Conservation (phyloP, 352 stramenopile species). For the Phytophthora pluvialis region DNA sequence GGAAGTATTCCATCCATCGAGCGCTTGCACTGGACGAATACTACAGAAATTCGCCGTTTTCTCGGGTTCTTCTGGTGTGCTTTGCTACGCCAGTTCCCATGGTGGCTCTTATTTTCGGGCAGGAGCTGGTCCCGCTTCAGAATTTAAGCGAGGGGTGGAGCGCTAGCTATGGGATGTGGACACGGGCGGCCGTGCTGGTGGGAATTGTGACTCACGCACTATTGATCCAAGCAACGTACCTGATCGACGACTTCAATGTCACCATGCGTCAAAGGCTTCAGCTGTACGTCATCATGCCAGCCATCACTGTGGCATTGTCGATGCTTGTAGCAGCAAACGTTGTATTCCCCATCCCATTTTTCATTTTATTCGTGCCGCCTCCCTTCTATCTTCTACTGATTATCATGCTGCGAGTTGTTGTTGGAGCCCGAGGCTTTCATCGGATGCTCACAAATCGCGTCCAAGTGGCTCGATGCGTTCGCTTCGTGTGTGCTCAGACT, state of each 20-base stretch:
- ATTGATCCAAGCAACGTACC: constrained; percentile 20
- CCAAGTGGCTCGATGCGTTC: constrained; percentile 21
- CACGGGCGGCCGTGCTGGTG: constrained; percentile 21
- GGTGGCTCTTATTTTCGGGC: constrained; percentile 13
- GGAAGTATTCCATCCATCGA: constrained; percentile 36
- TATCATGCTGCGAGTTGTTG: constrained; percentile 13
- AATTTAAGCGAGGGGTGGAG: constrained; percentile 13
- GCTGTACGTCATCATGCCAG: constrained; percentile 9
- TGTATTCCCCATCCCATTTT: constrained; percentile 37
- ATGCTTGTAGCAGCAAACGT: constrained; percentile 15
- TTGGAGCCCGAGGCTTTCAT: constrained; percentile 3
- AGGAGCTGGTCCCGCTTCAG: constrained; percentile 32
- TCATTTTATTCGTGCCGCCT: constrained; percentile 11
- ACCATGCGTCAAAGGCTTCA: constrained; percentile 5
- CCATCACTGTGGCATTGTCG: background rate
- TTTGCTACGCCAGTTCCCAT: constrained; percentile 20
- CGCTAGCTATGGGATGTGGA: constrained; percentile 27
- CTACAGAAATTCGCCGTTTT: constrained; percentile 8
- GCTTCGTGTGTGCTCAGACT: constrained; percentile 26
- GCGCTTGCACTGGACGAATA: constrained; percentile 31
- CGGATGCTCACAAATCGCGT: constrained; percentile 16
- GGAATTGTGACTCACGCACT: constrained; percentile 15
- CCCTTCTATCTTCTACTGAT: constrained; percentile 21
- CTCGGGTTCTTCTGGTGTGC: constrained; percentile 13
- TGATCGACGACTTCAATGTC: constrained; percentile 23